Evolutionary conservation across 495 filamentous ascomycete genomes (phyloP).

Genomic region (Lophiotrema nucula): DNA sequence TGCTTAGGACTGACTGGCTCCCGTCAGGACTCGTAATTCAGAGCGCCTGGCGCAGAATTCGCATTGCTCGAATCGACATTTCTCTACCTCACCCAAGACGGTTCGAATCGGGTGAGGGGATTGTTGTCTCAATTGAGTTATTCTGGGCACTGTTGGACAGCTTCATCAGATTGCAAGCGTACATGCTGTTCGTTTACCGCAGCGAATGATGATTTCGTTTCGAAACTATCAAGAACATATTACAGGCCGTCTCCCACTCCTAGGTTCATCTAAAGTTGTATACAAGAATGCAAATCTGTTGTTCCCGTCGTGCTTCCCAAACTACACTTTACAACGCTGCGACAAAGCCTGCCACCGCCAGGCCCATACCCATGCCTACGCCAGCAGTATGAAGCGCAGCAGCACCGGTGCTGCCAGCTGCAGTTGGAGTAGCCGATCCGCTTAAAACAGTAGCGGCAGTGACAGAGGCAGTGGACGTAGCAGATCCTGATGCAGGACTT

Average conservation of each 20-base stretch:
- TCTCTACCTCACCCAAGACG: no score
- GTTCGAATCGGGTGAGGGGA: no score
- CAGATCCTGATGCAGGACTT: conserved; percentile 2
- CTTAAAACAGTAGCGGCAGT: conserved; percentile 25
- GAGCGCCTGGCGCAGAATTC: no score
- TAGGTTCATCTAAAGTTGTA: no score
- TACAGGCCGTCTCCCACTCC: no score
- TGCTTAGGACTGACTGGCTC: no score
- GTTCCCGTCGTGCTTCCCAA: no score
- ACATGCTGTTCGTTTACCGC: not conserved
- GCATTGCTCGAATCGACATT: no score
- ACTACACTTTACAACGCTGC: conserved; percentile 24
- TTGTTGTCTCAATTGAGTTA: no score
- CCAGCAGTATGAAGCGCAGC: conserved; percentile 18
- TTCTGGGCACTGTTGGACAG: not conserved
- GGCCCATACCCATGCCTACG: conserved; percentile 17
- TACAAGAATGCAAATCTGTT: no score
- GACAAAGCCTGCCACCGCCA: conserved; percentile 33
- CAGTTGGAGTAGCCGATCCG: conserved; percentile 7
- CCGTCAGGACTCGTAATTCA: no score
- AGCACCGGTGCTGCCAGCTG: conserved; percentile 14
- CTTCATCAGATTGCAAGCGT: not conserved
- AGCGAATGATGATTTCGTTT: not conserved
- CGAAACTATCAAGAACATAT: no score
- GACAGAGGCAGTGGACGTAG: conserved; percentile 23